phyloP scores from a whole-genome alignment of 257 asterid species.

The Lycium barbarum region DNA sequence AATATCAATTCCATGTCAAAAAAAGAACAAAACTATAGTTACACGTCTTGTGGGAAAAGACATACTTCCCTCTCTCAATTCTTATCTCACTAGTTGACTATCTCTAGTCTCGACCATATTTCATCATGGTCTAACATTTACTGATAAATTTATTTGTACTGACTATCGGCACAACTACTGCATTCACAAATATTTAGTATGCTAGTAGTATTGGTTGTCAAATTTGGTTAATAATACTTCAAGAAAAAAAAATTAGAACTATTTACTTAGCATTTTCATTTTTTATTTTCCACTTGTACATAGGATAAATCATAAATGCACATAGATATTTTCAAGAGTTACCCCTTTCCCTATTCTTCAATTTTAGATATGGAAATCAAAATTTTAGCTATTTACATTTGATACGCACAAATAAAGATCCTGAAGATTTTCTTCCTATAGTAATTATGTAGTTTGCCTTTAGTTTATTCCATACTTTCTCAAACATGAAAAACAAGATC shows the following conservation, averaged over 20 bases:
- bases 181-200: neutral
- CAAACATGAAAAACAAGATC: neutral
- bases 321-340: neutral
- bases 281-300: neutral
- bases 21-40: neutral
- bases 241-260: neutral
- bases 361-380: slow-evolving; percentile 1
- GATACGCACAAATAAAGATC: neutral
- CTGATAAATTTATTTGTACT: neutral
- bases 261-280: neutral
- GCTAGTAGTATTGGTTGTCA: neutral
- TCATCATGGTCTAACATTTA: neutral
- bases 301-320: neutral
- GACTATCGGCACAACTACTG: neutral
- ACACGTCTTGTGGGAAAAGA: neutral
- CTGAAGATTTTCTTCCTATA: neutral
- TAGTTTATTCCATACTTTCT: neutral
- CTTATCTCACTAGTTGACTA: neutral
- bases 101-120: neutral
- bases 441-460: neutral
- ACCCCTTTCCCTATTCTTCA: neutral
- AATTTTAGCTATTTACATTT: neutral
- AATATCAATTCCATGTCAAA: neutral
- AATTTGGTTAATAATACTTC: neutral
- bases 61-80: neutral